phyloP scores from a whole-genome alignment of 1,284 basidiomycete species.

The Heterobasidion occidentale region DNA sequence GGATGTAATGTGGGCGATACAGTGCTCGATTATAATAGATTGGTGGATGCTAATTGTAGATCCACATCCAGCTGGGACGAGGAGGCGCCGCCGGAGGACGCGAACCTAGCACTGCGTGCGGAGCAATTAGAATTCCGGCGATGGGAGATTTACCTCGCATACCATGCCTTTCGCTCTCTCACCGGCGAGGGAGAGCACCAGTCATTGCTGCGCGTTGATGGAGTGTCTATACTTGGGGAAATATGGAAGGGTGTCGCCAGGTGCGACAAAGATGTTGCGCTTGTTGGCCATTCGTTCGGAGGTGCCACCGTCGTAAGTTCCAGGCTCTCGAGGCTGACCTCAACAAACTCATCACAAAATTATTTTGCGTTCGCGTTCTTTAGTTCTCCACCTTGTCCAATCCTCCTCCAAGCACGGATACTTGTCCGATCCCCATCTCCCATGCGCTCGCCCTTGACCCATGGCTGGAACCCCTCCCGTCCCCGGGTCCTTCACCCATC shows the following conservation, averaged over 20 bases:
- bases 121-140: slow-evolving; percentile 63
- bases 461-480: slow-evolving; percentile 68
- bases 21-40: not conserved
- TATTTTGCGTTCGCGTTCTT: not conserved
- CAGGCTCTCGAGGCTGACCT: slow-evolving; percentile 3
- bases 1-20: slow-evolving; percentile 16
- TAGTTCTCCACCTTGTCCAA: slow-evolving; percentile 49
- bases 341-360: not conserved
- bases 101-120: slow-evolving; percentile 26
- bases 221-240: slow-evolving; percentile 25
- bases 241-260: slow-evolving; percentile 36
- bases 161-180: slow-evolving; percentile 18
- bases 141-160: slow-evolving; percentile 58
- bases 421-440: slow-evolving; percentile 40
- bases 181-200: slow-evolving; percentile 8
- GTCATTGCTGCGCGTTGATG: slow-evolving; percentile 12
- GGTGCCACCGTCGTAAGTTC: slow-evolving; percentile 60
- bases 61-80: slow-evolving; percentile 6
- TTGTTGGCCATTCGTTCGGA: slow-evolving; percentile 74
- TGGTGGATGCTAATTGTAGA: not conserved
- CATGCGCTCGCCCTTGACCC: slow-evolving; percentile 63
- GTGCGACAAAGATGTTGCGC: slow-evolving; percentile 34
- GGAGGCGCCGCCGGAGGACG: not conserved
- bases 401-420: slow-evolving; percentile 23
- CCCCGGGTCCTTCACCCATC: slow-evolving; percentile 34